These are phyloP conservation scores for Bertia moriformis DNA, from an alignment of 2,329 filamentous ascomycete genomes.

Conservation along the genomic window DNA sequence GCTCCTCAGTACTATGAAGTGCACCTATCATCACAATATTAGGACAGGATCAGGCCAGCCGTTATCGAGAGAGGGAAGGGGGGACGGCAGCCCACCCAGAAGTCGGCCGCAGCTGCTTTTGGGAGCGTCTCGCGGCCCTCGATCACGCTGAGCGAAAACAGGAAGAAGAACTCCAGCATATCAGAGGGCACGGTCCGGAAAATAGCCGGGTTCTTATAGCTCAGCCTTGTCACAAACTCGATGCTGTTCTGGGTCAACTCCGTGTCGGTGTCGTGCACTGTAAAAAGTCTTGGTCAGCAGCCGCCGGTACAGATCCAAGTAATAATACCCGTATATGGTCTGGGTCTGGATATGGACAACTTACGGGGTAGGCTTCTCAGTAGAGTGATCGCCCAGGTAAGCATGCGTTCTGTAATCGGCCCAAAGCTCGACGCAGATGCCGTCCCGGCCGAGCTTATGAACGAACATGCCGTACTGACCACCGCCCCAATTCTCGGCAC, in stretches of 20 bases:
- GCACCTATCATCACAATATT: constrained; percentile 31
- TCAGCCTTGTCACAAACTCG: constrained; percentile 52
- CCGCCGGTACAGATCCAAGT: not conserved
- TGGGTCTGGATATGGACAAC: too few species aligned
- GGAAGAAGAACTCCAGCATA: constrained; percentile 50
- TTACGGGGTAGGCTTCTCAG: constrained; percentile 46
- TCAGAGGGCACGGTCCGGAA: constrained; percentile 39
- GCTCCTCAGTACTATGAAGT: constrained; percentile 32
- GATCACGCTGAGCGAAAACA: constrained; percentile 58
- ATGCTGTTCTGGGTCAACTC: constrained; percentile 63
- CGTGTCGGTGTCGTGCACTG: constrained; percentile 46
- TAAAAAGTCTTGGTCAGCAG: constrained; percentile 5
- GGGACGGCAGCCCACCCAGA: constrained; percentile 44
- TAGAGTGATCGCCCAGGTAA: constrained; percentile 48
- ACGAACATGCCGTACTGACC: constrained; percentile 57
- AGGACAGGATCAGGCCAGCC: constrained; percentile 5
- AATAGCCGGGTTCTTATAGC: constrained; percentile 44
- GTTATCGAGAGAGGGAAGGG: constrained; percentile 1
- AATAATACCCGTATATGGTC: too few species aligned
- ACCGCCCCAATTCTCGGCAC: constrained; percentile 55
- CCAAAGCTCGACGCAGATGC: constrained; percentile 26
- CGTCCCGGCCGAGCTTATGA: constrained; percentile 43
- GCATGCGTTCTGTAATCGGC: constrained; percentile 31
- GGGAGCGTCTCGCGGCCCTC: constrained; percentile 60
- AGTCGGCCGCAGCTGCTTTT: constrained; percentile 58